Conservation (phyloP, 805 yeast genomes). For the Candida orba region DNA sequence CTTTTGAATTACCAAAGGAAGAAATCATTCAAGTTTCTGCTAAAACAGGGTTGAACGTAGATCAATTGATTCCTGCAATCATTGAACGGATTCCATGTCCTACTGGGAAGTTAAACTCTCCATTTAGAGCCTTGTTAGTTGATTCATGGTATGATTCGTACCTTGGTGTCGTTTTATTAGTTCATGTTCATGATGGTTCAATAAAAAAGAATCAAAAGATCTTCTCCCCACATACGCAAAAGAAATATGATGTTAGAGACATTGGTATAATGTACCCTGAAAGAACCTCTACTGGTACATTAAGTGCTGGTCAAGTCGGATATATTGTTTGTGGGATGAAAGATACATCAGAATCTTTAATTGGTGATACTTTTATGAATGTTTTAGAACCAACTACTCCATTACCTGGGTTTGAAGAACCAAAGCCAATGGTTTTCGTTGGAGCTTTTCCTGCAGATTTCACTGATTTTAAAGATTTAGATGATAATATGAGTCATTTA, state of each 20-base stretch:
- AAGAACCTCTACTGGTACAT: slow-evolving; percentile 50
- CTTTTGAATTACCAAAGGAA: slow-evolving; percentile 70
- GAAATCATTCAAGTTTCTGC: slow-evolving; percentile 86
- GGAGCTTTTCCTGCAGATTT: slow-evolving; percentile 98
- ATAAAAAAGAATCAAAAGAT: slow-evolving; percentile 70
- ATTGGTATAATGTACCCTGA: slow-evolving; percentile 96
- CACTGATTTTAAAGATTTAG: slow-evolving; percentile 77
- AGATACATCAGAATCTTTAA: slow-evolving; percentile 73
- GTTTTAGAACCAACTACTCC: slow-evolving; percentile 58
- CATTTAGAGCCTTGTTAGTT: slow-evolving; percentile 73
- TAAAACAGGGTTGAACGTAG: slow-evolving; percentile 81
- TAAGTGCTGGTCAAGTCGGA: slow-evolving; percentile 91
- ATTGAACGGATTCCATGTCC: slow-evolving; percentile 81
- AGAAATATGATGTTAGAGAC: slow-evolving; percentile 81
- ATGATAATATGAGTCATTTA: slow-evolving; percentile 82
- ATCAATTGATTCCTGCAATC: slow-evolving; percentile 70
- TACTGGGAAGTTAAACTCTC: slow-evolving; percentile 41
- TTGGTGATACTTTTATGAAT: slow-evolving; percentile 84
- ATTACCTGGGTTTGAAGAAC: slow-evolving; percentile 91
- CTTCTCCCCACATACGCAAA: slow-evolving; percentile 67
- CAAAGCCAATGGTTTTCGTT: slow-evolving; percentile 96
- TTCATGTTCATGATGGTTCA: slow-evolving; percentile 78
- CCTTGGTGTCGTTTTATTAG: slow-evolving; percentile 81
- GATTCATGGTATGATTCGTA: slow-evolving; percentile 97
- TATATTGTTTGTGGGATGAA: slow-evolving; percentile 94